Evolutionary conservation across 768 basidiomycete species (phyloP).

Genomic region (Suillus variegatus): DNA sequence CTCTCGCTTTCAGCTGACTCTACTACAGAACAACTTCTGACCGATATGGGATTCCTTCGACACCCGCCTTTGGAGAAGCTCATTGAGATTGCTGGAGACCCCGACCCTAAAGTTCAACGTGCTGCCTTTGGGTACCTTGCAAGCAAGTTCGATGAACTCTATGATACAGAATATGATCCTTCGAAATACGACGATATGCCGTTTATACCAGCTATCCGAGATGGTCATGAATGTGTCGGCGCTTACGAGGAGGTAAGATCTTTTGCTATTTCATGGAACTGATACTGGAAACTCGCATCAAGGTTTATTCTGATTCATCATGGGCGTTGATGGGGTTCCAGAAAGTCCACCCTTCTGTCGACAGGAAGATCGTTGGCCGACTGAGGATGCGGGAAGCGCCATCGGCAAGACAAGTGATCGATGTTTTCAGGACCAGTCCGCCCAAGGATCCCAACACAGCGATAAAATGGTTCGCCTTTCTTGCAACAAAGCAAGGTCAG

Average conservation of each 20-base stretch:
- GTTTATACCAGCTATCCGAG: slow-evolving; percentile 73
- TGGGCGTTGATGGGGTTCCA: slow-evolving; percentile 74
- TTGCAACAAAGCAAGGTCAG: slow-evolving; percentile 58
- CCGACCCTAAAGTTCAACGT: slow-evolving; percentile 45
- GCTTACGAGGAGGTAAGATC: slow-evolving; percentile 60
- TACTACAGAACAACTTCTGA: slow-evolving; percentile 41
- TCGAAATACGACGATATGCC: slow-evolving; percentile 51
- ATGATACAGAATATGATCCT: slow-evolving; percentile 51
- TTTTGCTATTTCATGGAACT: neutral
- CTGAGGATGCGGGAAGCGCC: slow-evolving; percentile 70
- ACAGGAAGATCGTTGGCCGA: slow-evolving; percentile 49
- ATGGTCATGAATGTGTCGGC: slow-evolving; percentile 49
- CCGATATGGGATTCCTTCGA: slow-evolving; percentile 57
- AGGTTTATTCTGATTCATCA: slow-evolving; percentile 68
- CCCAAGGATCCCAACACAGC: slow-evolving; percentile 53
- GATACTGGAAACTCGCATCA: neutral
- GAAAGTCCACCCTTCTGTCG: slow-evolving; percentile 52
- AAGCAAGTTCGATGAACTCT: slow-evolving; percentile 61
- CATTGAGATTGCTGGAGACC: slow-evolving; percentile 51
- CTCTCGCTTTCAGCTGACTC: slow-evolving; percentile 7
- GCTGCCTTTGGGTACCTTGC: slow-evolving; percentile 78
- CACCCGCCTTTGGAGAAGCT: slow-evolving; percentile 66
- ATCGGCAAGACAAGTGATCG: slow-evolving; percentile 53
- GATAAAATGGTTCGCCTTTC: slow-evolving; percentile 58
- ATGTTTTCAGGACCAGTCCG: slow-evolving; percentile 52